Base-by-base conservation (phyloP, 2,329 filamentous ascomycete species). In the Penicillium palitans region DNA sequence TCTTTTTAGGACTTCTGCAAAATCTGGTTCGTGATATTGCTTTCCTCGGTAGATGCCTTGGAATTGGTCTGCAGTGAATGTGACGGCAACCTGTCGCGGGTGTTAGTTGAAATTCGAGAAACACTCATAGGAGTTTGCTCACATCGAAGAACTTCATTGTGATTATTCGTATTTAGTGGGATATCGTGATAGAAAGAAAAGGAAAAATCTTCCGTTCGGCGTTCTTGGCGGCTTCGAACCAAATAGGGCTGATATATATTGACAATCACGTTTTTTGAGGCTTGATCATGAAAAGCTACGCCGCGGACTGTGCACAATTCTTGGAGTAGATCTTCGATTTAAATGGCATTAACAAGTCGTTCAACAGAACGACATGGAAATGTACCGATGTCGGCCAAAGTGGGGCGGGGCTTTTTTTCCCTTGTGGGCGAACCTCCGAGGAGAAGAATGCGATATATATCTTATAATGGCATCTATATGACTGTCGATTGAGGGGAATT, bases 1-100 rank as follows among this genome's bases (percentile, higher is more conserved):
- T 35, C 65, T 57, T 33, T 63, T 48, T 9, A 70, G 52, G 2
- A 67, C 66, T 6, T 73, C 69, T 1, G 66, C 60, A 55, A 82
- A 79, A 59, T 83, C 80, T 2, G 77, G 68, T 4, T 73, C 68
- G 49, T 83, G 81, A 51, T 80, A 79, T 57, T 80, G 74, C 59
- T 82, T 82, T 59, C 74, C 74, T 7, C 81, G 77, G 59, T 83
- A 33, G 31, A 33, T 33, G 31, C 31, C 31, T 33, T 33, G 31
- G 12, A 33, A 83, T 58, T 83, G 62, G 41, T 67, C 64, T 24
- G 70, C 68, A 4, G 68, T 72, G 61, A 60, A 69, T 39, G 69
- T 71, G 3, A 71, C 68, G 1, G 69, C 69, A 7, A 70, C 68
- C 70, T 70, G 31, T 41, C 12, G 7, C 10, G 10, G 19, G n/a